Base-by-base conservation (phyloP, 2,329 filamentous ascomycete species). In the Trichoderma cornu-damae region DNA sequence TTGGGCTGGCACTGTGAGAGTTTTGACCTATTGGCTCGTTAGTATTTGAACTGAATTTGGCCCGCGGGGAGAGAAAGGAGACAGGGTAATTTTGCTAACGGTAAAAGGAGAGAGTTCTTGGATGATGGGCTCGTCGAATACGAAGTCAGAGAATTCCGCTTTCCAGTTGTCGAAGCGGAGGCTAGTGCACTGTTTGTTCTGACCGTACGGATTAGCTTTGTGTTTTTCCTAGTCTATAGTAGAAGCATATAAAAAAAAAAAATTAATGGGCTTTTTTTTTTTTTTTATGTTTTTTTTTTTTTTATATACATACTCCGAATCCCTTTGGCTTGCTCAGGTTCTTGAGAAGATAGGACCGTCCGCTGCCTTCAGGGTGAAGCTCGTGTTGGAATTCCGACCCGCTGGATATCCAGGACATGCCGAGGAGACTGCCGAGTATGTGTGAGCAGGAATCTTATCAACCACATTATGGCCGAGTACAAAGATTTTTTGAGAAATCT, bases 101-200 rank as follows among this genome's bases (percentile, higher is more conserved):
- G 51, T 55, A 26, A 55, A 55, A n/a, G 51, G 51, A 30, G 51
- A 55, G 32, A 55, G 51, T 24, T 55, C 51, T 20, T 55, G 51
- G 51, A 55, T 46, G 30, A 55, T 55, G 40, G 51, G 51, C 42
- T 55, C 51, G 51, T 55, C 51, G 42, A 55, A 55, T 30, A 55
- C 51, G 32, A 55, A 55, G 14, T 55, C 51, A n/a, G 51, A 46
- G 5, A 55, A 55, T 28, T 55, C 51, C 12, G 51, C 51, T 20
- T 26, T 55, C 51, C 51, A 55, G 51, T 55, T 55, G 51, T 55
- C 51, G 51, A 55, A 55, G 42, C 51, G 51, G 24, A 55, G 51
- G 22, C 51, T 55, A 38, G 51, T 55, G 42, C 51, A 55, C 20
- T 55, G 51, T n/a, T 55, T 55, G 51, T 47, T 55, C 51, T 55